phyloP scores from a whole-genome alignment of 2,329 filamentous ascomycete genomes.

The Byssothecium circinans region DNA sequence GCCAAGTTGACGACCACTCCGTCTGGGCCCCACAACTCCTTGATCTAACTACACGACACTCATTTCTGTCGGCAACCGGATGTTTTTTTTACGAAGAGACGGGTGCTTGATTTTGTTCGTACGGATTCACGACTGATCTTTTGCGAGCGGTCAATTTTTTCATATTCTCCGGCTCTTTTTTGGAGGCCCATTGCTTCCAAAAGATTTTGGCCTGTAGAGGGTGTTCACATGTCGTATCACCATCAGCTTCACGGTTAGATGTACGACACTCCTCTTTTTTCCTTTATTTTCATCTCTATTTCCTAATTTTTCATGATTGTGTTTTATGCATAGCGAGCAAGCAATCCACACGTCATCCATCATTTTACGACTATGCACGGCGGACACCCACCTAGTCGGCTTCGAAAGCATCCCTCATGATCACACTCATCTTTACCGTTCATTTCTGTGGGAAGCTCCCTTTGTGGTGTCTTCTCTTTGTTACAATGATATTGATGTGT shows the following conservation, averaged over 20 bases:
- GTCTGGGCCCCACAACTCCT: slow-evolving; percentile 16
- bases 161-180: not conserved
- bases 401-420: not conserved
- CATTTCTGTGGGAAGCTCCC: not conserved
- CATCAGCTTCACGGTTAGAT: slow-evolving; percentile 10
- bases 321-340: slow-evolving; percentile 44
- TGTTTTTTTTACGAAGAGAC: slow-evolving; percentile 24
- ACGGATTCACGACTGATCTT: slow-evolving; percentile 7
- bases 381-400: not conserved
- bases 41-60: slow-evolving; percentile 34
- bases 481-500: not conserved
- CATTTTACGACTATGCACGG: not conserved
- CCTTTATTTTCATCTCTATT: slow-evolving; percentile 4
- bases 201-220: slow-evolving; percentile 4
- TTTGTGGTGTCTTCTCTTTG: not conserved
- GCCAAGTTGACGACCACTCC: slow-evolving; percentile 36
- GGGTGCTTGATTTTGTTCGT: slow-evolving; percentile 19
- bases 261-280: slow-evolving; percentile 8
- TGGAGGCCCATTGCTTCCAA: slow-evolving; percentile 1
- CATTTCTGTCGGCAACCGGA: slow-evolving; percentile 25
- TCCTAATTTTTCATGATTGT: slow-evolving; percentile 39
- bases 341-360: slow-evolving; percentile 7
- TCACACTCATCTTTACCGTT: slow-evolving; percentile 2
- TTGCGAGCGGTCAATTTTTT: not conserved
- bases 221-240: slow-evolving; percentile 2